These are phyloP conservation scores for Paramecium sonneborni DNA, from an alignment of 73 alveolate genomes.

Conservation along the genomic window DNA sequence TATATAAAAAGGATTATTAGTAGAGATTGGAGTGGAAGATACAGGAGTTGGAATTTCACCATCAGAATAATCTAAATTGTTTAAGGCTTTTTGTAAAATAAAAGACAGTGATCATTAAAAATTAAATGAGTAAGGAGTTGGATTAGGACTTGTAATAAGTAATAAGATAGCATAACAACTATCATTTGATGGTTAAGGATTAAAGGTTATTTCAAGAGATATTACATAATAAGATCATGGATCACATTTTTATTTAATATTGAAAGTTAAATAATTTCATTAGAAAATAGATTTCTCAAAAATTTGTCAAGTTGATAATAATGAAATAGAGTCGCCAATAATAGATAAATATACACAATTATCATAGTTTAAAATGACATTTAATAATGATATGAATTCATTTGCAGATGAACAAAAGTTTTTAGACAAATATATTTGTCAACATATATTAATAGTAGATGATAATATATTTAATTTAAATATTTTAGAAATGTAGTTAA, in stretches of 20 bases:
- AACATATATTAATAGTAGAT: constrained; percentile 2
- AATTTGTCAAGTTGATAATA: background rate
- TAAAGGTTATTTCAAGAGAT: background rate
- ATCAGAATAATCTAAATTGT: constrained; percentile 51
- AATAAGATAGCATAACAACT: background rate
- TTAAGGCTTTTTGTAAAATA: constrained; percentile 67
- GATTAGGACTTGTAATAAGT: constrained; percentile 33
- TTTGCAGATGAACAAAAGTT: background rate
- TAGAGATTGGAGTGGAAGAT: constrained; percentile 62
- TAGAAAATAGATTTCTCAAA: background rate
- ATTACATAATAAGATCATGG: background rate
- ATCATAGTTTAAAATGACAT: background rate
- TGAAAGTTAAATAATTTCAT: background rate
- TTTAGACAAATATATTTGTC: background rate
- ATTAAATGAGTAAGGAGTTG: constrained; percentile 50
- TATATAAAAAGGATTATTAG: background rate
- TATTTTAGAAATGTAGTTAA: background rate
- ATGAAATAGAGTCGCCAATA: background rate
- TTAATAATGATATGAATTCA: background rate
- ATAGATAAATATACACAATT: background rate
- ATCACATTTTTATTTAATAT: background rate
- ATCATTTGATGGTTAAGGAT: background rate
- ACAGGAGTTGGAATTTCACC: constrained; percentile 72
- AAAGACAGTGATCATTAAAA: background rate
- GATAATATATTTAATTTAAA: background rate